Conservation (phyloP, 768 basidiomycete genomes). For the Leccinellum rugosiceps region DNA sequence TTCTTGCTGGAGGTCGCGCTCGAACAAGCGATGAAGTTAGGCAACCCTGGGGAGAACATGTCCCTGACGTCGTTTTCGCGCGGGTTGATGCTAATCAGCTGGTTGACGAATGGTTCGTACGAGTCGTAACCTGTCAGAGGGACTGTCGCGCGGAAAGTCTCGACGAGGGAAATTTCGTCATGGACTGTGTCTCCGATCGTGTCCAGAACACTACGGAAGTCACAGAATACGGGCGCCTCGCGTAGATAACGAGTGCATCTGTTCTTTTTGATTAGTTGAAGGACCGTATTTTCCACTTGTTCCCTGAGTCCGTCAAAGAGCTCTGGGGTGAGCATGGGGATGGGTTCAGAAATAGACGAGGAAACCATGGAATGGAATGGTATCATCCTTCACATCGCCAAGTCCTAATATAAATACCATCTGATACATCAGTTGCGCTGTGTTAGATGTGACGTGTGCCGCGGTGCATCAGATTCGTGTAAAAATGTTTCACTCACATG, state of each 20-base stretch:
- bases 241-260: constrained; percentile 10
- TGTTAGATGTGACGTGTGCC: too few species aligned
- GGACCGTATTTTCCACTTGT: too few species aligned
- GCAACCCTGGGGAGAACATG: constrained; percentile 25
- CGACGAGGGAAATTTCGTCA: constrained; percentile 7
- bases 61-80: constrained; percentile 13
- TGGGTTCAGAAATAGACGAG: background rate
- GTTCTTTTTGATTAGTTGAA: constrained; percentile 12
- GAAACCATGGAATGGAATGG: background rate
- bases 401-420: too few species aligned
- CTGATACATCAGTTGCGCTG: too few species aligned
- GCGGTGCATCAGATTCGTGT: too few species aligned
- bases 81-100: too few species aligned
- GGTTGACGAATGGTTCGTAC: too few species aligned
- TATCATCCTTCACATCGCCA: too few species aligned
- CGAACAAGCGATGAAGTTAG: too few species aligned
- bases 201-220: constrained; percentile 14
- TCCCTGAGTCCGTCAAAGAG: background rate
- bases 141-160: constrained; percentile 13
- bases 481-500: too few species aligned
- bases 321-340: background rate
- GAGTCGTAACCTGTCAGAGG: too few species aligned
- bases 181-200: background rate
- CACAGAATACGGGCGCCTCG: constrained; percentile 14
- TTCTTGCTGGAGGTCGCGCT: constrained; percentile 18